Evolutionary conservation across 257 asterid genomes (phyloP).

Genomic region (Capsicum rhomboideum): DNA sequence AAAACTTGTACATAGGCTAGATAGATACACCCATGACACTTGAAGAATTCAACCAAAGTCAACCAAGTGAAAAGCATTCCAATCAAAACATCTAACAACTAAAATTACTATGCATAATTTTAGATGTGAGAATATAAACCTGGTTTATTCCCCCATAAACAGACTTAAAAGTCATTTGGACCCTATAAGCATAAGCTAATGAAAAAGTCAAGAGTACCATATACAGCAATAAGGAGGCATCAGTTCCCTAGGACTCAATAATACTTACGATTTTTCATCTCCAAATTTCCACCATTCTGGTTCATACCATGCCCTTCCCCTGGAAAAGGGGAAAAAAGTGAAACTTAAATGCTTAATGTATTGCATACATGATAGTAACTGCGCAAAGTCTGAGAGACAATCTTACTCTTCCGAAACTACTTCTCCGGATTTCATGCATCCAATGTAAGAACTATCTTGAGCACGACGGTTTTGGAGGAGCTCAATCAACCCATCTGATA

Average conservation of each 20-base stretch:
- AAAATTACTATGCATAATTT: background rate
- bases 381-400: slow-evolving; percentile 15
- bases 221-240: background rate
- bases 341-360: background rate
- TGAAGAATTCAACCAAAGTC: background rate
- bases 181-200: background rate
- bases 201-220: background rate
- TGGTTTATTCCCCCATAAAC: background rate
- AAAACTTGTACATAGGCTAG: background rate
- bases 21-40: background rate
- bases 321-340: slow-evolving; percentile 23
- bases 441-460: slow-evolving; percentile 72
- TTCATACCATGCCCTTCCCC: slow-evolving; percentile 89
- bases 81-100: background rate
- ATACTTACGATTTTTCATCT: slow-evolving; percentile 81
- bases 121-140: background rate
- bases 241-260: background rate
- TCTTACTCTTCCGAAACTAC: slow-evolving; percentile 78
- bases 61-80: background rate
- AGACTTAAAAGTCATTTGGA: background rate
- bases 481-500: slow-evolving; percentile 60
- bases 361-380: background rate
- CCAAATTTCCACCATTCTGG: slow-evolving; percentile 99
- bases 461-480: slow-evolving; percentile 63
- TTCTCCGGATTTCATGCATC: slow-evolving; percentile 95